Evolutionary conservation across 352 stramenopile species (phyloP).

Genomic region (Globisporangium recalcitrans): DNA sequence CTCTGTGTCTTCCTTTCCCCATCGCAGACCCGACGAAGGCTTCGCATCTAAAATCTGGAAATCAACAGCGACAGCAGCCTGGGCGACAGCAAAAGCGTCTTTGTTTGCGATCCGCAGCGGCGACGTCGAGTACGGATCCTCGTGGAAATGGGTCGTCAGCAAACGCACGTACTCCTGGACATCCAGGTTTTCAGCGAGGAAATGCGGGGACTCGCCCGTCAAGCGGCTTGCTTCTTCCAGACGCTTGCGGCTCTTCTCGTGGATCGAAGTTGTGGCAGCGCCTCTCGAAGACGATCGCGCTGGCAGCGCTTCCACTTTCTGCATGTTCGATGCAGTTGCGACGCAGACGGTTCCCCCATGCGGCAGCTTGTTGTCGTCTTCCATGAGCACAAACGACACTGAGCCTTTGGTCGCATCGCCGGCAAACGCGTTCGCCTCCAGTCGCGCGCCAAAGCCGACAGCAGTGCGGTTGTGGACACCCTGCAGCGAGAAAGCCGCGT

Average conservation of each 20-base stretch:
- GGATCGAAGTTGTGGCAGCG: constrained; percentile 13
- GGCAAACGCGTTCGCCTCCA: constrained; percentile 46
- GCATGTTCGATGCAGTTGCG: constrained; percentile 66
- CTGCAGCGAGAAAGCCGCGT: constrained; percentile 57
- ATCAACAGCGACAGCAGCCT: constrained; percentile 53
- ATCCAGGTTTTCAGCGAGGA: constrained; percentile 28
- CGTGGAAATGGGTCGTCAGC: constrained; percentile 55
- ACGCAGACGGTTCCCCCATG: constrained; percentile 42
- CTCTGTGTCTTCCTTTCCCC: constrained; percentile 39
- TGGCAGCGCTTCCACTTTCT: constrained; percentile 36
- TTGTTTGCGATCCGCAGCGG: constrained; percentile 37
- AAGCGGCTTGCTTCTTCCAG: constrained; percentile 38
- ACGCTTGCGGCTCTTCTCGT: constrained; percentile 31
- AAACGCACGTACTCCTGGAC: constrained; percentile 58
- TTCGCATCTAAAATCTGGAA: constrained; percentile 80
- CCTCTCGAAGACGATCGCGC: constrained; percentile 9
- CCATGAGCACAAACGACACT: constrained; percentile 60
- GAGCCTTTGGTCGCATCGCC: constrained; percentile 57
- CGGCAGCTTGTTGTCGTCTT: constrained; percentile 25
- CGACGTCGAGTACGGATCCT: constrained; percentile 34
- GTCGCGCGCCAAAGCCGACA: constrained; percentile 48
- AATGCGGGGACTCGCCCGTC: constrained; percentile 34
- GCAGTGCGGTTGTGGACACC: constrained; percentile 43
- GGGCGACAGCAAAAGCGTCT: constrained; percentile 43
- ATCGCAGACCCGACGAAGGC: constrained; percentile 74